A percentile compares a stretch with the other conserved stretches of the same genome.
phyloP scores from a whole-genome alignment of 1,284 basidiomycete species.

The Boletus mariae region DNA sequence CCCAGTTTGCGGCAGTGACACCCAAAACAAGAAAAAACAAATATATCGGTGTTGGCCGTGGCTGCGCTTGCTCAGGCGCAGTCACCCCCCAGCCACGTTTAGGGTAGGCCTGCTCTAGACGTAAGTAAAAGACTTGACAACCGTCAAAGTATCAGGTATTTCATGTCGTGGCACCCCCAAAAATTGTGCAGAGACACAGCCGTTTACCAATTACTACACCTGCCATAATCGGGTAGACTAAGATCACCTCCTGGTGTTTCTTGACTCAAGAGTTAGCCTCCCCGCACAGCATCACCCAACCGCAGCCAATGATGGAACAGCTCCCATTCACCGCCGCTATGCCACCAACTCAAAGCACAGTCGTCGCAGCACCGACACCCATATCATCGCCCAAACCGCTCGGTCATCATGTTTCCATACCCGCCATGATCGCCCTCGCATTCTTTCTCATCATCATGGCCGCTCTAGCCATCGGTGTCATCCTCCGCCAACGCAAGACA shows the following conservation, averaged over 20 bases:
- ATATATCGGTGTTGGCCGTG: background rate
- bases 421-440: background rate
- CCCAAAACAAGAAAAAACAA: slow-evolving; percentile 20
- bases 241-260: background rate
- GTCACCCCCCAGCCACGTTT: background rate
- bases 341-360: background rate
- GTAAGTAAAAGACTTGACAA: background rate
- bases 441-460: background rate
- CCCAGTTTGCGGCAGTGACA: slow-evolving; percentile 13
- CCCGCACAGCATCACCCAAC: background rate
- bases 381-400: background rate
- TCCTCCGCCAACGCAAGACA: background rate
- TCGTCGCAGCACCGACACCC: background rate
- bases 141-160: background rate
- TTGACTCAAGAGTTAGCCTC: background rate
- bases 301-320: background rate
- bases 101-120: background rate
- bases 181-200: background rate
- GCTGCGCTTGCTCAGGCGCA: background rate
- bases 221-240: slow-evolving; percentile 14
- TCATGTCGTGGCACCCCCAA: background rate
- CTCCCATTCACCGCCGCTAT: background rate
- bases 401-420: background rate
- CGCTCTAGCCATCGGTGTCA: background rate
- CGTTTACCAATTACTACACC: slow-evolving; percentile 11